Percentiles rank a stretch among this genome's conserved stretches.
phyloP scores from a whole-genome alignment of 2,329 filamentous ascomycete species.

The Fusarium sp. region DNA sequence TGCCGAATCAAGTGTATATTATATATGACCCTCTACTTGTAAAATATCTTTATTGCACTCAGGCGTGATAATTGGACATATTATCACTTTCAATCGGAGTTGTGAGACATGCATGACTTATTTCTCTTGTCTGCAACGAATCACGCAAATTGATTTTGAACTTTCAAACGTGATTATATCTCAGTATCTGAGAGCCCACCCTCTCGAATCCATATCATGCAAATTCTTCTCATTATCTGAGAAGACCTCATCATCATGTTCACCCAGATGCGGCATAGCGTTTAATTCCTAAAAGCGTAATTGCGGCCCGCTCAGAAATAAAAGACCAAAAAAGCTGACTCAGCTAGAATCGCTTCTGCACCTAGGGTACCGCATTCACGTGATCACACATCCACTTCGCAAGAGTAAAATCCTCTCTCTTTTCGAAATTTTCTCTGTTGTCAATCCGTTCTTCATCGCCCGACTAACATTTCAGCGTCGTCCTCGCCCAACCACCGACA shows the following conservation, averaged over 20 bases:
- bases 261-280: neutral
- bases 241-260: neutral
- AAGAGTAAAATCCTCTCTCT: constrained; percentile 44
- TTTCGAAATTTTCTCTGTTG: constrained; percentile 17
- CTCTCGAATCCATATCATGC: neutral
- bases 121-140: neutral
- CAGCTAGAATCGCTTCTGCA: neutral
- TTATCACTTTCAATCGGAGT: neutral
- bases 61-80: constrained; percentile 4
- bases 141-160: neutral
- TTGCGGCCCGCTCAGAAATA: constrained; percentile 5
- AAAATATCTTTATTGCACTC: constrained; percentile 19
- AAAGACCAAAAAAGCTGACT: neutral
- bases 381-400: constrained; percentile 36
- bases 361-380: constrained; percentile 47
- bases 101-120: neutral
- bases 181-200: neutral
- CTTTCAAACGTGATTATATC: neutral
- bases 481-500: constrained; percentile 53
- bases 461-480: constrained; percentile 43
- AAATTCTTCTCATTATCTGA: neutral
- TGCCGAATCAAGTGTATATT: constrained; percentile 29
- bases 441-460: constrained; percentile 44
- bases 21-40: constrained; percentile 35
- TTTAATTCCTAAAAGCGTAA: constrained; percentile 9